Evolutionary conservation across 805 yeast genomes (phyloP), one percentile per base, ranked within the genome.

Genomic region (Suhomyces sp.): DNA sequence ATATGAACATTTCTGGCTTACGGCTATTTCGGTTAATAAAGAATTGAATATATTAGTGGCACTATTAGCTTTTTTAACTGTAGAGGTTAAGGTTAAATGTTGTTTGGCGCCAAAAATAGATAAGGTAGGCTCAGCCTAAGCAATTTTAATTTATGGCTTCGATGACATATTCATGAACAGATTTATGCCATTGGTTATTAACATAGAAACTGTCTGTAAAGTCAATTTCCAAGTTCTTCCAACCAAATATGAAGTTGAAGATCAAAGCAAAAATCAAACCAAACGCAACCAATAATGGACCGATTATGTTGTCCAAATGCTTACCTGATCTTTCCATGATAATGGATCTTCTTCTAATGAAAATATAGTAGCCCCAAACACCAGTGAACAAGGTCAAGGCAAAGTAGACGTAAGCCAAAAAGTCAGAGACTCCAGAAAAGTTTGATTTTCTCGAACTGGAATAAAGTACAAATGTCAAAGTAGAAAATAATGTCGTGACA

Each of bases 281-380:
- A 24, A 76, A 55, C 4, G 94, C 89, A 42, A 94, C 79, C 13
- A 92, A 74, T 49, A 94, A 65, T 0, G 99, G 99, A 10, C 99
- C 99, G 52, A 88, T 64, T 50, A 96, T 86, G 46, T 90, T 92
- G 72, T 93, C 98, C 61, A 93, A 77, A 69, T 92, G 97, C 61
- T 81, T 81, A 48, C 93, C 96, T 26, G 91, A 87, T 69, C 98
- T 84, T 67, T 84, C 85, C 67, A 79, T 82, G 66, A 93, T 94
- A 52, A 86, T 79, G 33, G 77, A 78, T 58, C 92, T 75, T 66
- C 99, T 82, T 59, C 76, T 78, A 65, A 83, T 72, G 71, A 88
- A 93, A 51, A 88, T 83, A 56, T 74, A 78, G 71, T 90, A 93
- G 26, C 96, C 96, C 99, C 99, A 93, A 26, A 83, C 60, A 45